Evolutionary conservation across 352 stramenopile genomes (phyloP).

Genomic region (Aphanomyces astaci): DNA sequence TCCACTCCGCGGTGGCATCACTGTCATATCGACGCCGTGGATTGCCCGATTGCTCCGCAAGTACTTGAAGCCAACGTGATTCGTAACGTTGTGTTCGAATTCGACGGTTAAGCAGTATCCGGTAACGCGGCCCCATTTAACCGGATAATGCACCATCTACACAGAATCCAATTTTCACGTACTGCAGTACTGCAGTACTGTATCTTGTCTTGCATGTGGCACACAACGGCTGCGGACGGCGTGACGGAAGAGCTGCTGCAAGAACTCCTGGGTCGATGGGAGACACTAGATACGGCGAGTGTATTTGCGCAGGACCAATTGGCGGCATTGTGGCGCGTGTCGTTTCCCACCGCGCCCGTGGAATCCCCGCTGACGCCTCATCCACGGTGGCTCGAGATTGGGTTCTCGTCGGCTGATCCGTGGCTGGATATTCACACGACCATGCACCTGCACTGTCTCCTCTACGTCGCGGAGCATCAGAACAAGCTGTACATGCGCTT

Average conservation of each 20-base stretch:
- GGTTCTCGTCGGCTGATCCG: conserved; percentile 4
- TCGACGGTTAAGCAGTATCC: background rate
- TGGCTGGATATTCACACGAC: conserved; percentile 16
- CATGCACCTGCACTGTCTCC: conserved; percentile 14
- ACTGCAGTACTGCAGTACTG: too few species aligned
- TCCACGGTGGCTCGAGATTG: conserved; percentile 8
- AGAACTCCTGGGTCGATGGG: conserved; percentile 9
- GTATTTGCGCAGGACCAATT: conserved; percentile 18
- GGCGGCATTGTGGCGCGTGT: conserved; percentile 11
- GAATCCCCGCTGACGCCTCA: conserved; percentile 12
- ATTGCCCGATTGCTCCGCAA: conserved; percentile 49
- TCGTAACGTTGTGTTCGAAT: background rate
- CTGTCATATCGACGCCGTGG: conserved; percentile 60
- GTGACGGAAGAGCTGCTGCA: conserved; percentile 7
- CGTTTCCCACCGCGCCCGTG: background rate
- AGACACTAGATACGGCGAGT: background rate
- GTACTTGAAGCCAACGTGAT: background rate
- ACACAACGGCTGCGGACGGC: background rate
- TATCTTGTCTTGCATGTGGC: conserved; percentile 10
- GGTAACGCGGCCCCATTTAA: background rate
- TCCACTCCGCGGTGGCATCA: conserved; percentile 56
- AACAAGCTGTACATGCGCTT: conserved; percentile 12
- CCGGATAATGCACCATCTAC: conserved; percentile 24
- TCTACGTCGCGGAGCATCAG: conserved; percentile 13
- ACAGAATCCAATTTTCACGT: background rate